Evolutionary conservation across 2,329 filamentous ascomycete genomes (phyloP), one percentile per base, ranked within the genome.

Genomic region (Emergomyces orientalis): DNA sequence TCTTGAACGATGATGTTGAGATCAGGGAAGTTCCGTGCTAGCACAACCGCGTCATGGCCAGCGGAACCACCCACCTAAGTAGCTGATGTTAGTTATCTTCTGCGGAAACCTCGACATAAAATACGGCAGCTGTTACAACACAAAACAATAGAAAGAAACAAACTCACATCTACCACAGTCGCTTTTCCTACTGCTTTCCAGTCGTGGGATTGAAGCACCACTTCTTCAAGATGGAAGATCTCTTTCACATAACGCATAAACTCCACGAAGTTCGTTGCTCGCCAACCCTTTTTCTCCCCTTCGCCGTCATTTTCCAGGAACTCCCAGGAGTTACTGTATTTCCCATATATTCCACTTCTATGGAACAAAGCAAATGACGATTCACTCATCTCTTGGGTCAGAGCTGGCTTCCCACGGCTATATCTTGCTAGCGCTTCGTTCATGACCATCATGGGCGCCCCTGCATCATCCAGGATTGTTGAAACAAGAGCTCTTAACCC

Each of bases 241-340:
- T 63, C 58, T 49, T 63, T 59, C 47, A 65, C 37, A 41, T 65
- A 62, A 25, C 43, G 37, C 56, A 59, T 59, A 59, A 59, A 59
- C 56, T 59, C 56, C 25, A 45, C 56, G n/a, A 59, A 59, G 39
- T 59, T 59, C 37, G 25, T 41, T 27, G 37, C 39, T 13, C 56
- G 56, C 59, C 59, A 65, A 3, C 51, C 62, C 39, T 61, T 64
- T 14, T 60, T 62, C 45, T 62, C 67, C 1, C 69, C 69, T 49
- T 68, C 63, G 39, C 71, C 68, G 58, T 74, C 72, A 30, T 72
- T 71, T 62, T 74, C 72, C 25, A 74, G 64, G 27, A 72, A 70
- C 3, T 73, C 67, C 69, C 69, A 73, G 27, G 65, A 67, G 14
- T 69, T 71, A 1, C 62, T 63, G 41, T 67, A 62, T 4, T 47